Evolutionary conservation across 768 basidiomycete genomes (phyloP), one percentile per base, ranked within the genome.

Genomic region (Boletus rex-veris): DNA sequence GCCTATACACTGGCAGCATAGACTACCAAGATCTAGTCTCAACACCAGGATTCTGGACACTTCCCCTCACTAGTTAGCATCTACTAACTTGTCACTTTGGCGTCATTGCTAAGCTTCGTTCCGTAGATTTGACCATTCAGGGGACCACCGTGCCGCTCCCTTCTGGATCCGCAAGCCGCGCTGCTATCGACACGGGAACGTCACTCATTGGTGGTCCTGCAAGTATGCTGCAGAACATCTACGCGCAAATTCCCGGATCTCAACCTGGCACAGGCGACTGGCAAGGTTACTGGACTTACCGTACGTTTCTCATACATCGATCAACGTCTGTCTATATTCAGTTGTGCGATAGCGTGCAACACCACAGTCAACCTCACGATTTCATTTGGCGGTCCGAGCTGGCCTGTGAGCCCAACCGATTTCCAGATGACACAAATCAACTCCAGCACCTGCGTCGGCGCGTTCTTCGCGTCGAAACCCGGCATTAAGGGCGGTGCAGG

Each of bases 181-280:
- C 88, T 4, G 97, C 93, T 15, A 97, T 98, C 54, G 97, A 99
- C 65, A 97, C 95, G 3, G 97, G 96, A 48, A 98, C 97, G 0
- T 98, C 97, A 3, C 82, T 98, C 38, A 80, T 98, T 40, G 94
- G 91, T 7, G 96, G 92, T 0, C 95, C 97, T 0, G 5, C 78
- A 0, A 65, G 66, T 12, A 73, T 74, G 48, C 82, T 96, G 26
- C 66, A 77, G 5, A 68, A 66, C n/a, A 73, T 98, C 10, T 98
- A 84, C 62, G 75, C 80, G 1, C 81, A 86, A 55, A 93, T 99
- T 41, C 83, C 88, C 3, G 85, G 83, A 7, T 79, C 90, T 0
- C 56, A 65, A 38, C 67, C 81, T 1, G 85, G 86, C 18, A 74
- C 78, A 0, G 88, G 88, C 1, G 74, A 84, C 46, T 86, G 83